phyloP scores from a whole-genome alignment of 805 yeast species.

The Allodekkera sacchari region DNA sequence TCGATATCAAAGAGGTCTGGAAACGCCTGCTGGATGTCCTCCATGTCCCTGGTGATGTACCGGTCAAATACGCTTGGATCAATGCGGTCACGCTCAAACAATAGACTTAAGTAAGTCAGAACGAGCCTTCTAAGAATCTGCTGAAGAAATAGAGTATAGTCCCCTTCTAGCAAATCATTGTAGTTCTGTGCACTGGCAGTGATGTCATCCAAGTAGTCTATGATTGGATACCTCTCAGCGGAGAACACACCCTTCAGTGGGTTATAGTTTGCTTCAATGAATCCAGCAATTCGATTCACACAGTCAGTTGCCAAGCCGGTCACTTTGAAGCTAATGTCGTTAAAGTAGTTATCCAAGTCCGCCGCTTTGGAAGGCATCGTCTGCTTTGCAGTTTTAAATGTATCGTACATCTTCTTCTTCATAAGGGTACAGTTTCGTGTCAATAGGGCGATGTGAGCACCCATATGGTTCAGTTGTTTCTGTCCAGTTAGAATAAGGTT shows the following conservation, averaged over 20 bases:
- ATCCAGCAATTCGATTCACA: conserved; percentile 17
- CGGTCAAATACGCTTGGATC: conserved; percentile 29
- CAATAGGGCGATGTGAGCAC: too few relatives aligned
- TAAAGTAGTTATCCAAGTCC: too few relatives aligned
- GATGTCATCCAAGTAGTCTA: conserved; percentile 18
- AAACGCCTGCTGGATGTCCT: conserved; percentile 45
- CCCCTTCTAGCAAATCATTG: too few relatives aligned
- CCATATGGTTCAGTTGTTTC: too few relatives aligned
- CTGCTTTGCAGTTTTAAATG: too few relatives aligned
- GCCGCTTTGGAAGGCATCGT: too few relatives aligned
- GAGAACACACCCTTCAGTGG: conserved; percentile 18
- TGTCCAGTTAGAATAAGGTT: too few relatives aligned
- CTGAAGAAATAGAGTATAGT: conserved; percentile 20
- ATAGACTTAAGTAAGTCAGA: conserved; percentile 24
- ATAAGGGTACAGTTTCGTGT: too few relatives aligned
- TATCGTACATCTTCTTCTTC: too few relatives aligned
- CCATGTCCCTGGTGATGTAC: conserved; percentile 54
- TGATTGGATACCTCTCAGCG: conserved; percentile 23
- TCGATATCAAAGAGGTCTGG: conserved; percentile 21
- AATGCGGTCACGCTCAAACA: conserved; percentile 14
- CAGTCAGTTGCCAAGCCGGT: conserved; percentile 20
- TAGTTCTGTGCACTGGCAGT: conserved; percentile 19
- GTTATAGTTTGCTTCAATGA: conserved; percentile 17
- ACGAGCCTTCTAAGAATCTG: conserved; percentile 28
- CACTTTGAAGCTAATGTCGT: too few relatives aligned